Percentiles rank a stretch among this genome's conserved stretches.
Evolutionary conservation across 495 filamentous ascomycete species (phyloP).

Genomic region (Talaromyces adpressus): DNA sequence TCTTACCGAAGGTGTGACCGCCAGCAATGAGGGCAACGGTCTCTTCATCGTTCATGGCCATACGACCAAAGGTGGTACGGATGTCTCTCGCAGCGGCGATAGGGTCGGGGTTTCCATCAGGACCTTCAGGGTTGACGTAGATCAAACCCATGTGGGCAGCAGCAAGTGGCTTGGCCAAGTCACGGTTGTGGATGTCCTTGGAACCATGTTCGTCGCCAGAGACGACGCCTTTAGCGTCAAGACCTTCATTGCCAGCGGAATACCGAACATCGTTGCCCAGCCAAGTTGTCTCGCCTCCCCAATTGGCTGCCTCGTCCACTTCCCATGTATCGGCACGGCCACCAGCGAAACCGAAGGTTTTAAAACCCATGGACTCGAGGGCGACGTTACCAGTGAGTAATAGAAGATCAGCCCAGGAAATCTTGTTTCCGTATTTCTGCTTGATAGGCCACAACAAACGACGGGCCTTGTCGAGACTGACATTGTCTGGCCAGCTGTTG

Average conservation of each 20-base stretch:
- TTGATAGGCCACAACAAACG: conserved; percentile 74
- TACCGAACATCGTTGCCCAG: conserved; percentile 65
- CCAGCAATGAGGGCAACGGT: conserved; percentile 69
- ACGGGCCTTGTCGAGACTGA: conserved; percentile 68
- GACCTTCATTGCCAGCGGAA: conserved; percentile 36
- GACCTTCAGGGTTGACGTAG: conserved; percentile 72
- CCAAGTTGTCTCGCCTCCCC: conserved; percentile 66
- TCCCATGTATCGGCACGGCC: conserved; percentile 64
- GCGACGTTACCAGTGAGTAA: conserved; percentile 67
- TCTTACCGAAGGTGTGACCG: conserved; percentile 70
- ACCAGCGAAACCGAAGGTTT: conserved; percentile 65
- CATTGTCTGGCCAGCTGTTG: conserved; percentile 77
- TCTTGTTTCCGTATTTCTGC: conserved; percentile 74
- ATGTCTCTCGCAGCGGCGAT: conserved; percentile 61
- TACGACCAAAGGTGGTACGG: conserved; percentile 62
- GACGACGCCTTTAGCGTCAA: conserved; percentile 34
- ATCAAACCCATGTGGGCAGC: conserved; percentile 68
- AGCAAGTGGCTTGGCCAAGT: conserved; percentile 56
- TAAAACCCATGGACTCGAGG: conserved; percentile 67
- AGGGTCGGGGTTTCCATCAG: conserved; percentile 61
- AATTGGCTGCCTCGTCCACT: conserved; percentile 66
- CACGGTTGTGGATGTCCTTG: conserved; percentile 50
- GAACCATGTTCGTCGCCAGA: conserved; percentile 37
- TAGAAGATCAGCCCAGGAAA: conserved; percentile 67
- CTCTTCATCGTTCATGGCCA: conserved; percentile 76